phyloP scores from a whole-genome alignment of 345 rosid species.

The Lepidium africanum region DNA sequence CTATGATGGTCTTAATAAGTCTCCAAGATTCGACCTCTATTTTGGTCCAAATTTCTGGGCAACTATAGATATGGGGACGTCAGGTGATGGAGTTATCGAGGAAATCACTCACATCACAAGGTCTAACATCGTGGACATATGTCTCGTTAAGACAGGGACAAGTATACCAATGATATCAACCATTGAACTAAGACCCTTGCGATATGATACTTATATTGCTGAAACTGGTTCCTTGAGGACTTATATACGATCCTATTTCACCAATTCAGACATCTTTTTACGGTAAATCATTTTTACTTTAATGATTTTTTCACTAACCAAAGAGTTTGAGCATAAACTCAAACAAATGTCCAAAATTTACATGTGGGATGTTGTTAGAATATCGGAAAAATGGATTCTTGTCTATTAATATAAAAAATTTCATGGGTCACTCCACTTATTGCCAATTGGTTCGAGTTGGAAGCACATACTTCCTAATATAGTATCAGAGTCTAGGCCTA shows the following conservation, averaged over 20 bases:
- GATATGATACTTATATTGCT: not conserved
- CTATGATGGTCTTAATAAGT: slow-evolving; percentile 20
- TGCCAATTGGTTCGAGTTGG: no score
- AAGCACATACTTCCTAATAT: no score
- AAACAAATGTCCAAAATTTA: not conserved
- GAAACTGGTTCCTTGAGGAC: not conserved
- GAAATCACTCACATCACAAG: slow-evolving; percentile 32
- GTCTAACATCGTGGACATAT: slow-evolving; percentile 23
- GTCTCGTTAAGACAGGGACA: slow-evolving; percentile 39
- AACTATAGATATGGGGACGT: not conserved
- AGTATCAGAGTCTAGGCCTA: no score
- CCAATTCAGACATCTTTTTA: not conserved
- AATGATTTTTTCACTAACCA: not conserved
- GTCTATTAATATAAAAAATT: no score
- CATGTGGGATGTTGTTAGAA: no score
- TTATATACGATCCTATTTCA: not conserved
- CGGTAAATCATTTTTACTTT: not conserved
- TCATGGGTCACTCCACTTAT: no score
- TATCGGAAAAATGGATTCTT: no score
- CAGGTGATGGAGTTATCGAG: not conserved
- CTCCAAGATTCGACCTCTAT: slow-evolving; percentile 29
- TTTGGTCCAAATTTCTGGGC: slow-evolving; percentile 35
- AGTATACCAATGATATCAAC: slow-evolving; percentile 1
- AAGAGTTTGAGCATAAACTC: not conserved
- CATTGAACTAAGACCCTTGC: slow-evolving; percentile 10